Base-by-base conservation (phyloP, 2,329 filamentous ascomycete genomes). In the Colletotrichum liriopes region DNA sequence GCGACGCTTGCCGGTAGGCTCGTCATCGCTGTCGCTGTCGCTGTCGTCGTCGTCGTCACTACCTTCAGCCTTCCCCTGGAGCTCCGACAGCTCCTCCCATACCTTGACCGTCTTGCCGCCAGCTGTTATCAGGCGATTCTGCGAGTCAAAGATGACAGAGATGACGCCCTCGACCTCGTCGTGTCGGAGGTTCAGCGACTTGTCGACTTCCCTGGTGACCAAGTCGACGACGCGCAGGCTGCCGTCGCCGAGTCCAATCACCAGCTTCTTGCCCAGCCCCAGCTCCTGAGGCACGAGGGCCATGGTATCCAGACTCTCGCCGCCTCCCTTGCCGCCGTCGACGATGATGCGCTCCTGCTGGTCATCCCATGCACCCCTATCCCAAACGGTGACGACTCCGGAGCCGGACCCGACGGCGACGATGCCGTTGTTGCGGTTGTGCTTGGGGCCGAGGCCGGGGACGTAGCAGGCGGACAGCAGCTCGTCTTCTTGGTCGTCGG, bases 401-500 rank as follows among this genome's bases (percentile, higher is more conserved):
- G 90, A 92, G 23, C 90, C 92, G 35, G 88, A 91, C 29, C 94
- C 94, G 45, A 94, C 93, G 0, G 95, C 94, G 3, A 96, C 82
- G 4, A 96, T 87, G 6, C 94, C 94, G 58, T 93, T 93, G 77
- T 90, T 92, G 47, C 88, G 84, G 73, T 89, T 87, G 74, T 85
- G 85, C 79, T 90, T 91, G 39, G 92, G 91, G 0, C 93, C 91
- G 73, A 98, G 83, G 0, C 95, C 95, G 0, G 92, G 89, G 23
- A 98, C 91, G 78, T 94, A 94, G 58, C 91, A 86, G 1, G 93
- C 93, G 77, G 93, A 93, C n/a, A 98, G 87, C 71, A 98, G 84
- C 82, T 98, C 94, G 75, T 98, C 95, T 77, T 97, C 96, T 80
- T 98, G 96, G 78, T 98, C 95, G 79, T 98, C 96, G 76, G 94